A percentile compares a stretch with the other conserved stretches of the same genome.
Evolutionary conservation across 2,329 filamentous ascomycete species (phyloP).

Genomic region (Aureobasidium sp.): DNA sequence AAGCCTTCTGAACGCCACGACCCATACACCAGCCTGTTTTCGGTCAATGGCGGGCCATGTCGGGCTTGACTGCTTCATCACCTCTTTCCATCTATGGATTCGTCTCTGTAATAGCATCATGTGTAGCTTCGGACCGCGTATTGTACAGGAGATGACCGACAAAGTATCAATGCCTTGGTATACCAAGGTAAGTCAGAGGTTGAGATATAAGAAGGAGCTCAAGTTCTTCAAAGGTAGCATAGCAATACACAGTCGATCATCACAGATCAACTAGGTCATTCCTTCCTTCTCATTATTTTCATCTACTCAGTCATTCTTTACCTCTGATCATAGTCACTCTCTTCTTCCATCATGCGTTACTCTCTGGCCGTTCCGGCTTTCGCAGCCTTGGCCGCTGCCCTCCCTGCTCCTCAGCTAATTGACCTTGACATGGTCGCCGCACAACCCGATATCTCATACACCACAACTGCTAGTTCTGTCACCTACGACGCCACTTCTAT

Average conservation of each 20-base stretch:
- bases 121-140: not conserved
- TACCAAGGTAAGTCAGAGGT: not conserved
- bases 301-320: not conserved
- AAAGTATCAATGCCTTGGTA: not conserved
- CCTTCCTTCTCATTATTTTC: not conserved
- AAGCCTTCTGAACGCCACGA: not conserved
- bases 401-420: constrained; percentile 20
- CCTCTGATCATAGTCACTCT: not conserved
- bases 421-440: constrained; percentile 20
- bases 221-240: not conserved
- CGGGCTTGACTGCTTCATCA: not conserved
- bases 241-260: not conserved
- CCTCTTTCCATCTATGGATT: constrained; percentile 5
- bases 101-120: not conserved
- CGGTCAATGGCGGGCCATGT: not conserved
- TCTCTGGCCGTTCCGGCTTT: constrained; percentile 4
- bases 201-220: not conserved
- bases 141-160: not conserved
- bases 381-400: constrained; percentile 16
- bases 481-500: constrained; percentile 21
- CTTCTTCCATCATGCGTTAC: not conserved
- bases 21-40: not conserved
- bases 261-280: not conserved
- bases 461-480: constrained; percentile 17
- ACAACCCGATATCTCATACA: constrained; percentile 16